A percentile compares a stretch with the other conserved stretches of the same genome.
Evolutionary conservation across 2,329 filamentous ascomycete species (phyloP).

Genomic region (Zasmidium citrigriseum): DNA sequence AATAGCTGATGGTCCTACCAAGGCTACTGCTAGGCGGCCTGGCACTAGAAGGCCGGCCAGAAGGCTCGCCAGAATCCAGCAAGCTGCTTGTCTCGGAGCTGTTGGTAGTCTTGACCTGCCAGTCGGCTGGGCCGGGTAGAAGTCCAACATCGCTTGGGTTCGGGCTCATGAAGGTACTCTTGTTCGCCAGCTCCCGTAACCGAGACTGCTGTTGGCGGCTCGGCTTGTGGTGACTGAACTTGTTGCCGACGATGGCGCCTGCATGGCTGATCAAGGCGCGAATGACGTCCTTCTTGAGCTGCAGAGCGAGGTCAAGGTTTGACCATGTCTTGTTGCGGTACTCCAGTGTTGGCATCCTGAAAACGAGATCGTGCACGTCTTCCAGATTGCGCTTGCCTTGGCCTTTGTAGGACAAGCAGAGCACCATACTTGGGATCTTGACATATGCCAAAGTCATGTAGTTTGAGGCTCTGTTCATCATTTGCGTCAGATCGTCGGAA

Average conservation of each 20-base stretch:
- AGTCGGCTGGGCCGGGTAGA: slow-evolving; percentile 16
- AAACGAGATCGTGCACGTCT: slow-evolving; percentile 96
- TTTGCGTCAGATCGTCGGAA: slow-evolving; percentile 90
- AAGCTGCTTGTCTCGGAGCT: slow-evolving; percentile 31
- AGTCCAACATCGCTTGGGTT: slow-evolving; percentile 11
- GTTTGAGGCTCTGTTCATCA: slow-evolving; percentile 92
- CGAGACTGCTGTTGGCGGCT: slow-evolving; percentile 75
- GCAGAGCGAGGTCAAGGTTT: slow-evolving; percentile 88
- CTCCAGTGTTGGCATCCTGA: slow-evolving; percentile 89
- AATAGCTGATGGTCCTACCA: slow-evolving; percentile 23
- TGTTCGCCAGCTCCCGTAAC: slow-evolving; percentile 81
- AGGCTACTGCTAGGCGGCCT: slow-evolving; percentile 31
- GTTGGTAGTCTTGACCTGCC: slow-evolving; percentile 16
- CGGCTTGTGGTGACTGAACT: slow-evolving; percentile 86
- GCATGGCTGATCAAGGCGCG: slow-evolving; percentile 93
- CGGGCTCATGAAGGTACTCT: slow-evolving; percentile 61
- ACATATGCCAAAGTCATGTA: slow-evolving; percentile 98
- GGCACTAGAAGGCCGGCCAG: slow-evolving; percentile 30
- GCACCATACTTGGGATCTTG: slow-evolving; percentile 89
- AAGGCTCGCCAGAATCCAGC: slow-evolving; percentile 24
- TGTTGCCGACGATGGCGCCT: slow-evolving; percentile 95
- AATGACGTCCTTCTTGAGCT: slow-evolving; percentile 91
- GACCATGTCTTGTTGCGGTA: slow-evolving; percentile 99
- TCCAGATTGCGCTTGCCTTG: slow-evolving; percentile 93
- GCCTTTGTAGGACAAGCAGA: slow-evolving; percentile 95